Percentiles rank a stretch among this genome's conserved stretches.
These are phyloP conservation scores for Myxozyma geophila DNA, from an alignment of 805 yeast genomes.

Conservation along the genomic window DNA sequence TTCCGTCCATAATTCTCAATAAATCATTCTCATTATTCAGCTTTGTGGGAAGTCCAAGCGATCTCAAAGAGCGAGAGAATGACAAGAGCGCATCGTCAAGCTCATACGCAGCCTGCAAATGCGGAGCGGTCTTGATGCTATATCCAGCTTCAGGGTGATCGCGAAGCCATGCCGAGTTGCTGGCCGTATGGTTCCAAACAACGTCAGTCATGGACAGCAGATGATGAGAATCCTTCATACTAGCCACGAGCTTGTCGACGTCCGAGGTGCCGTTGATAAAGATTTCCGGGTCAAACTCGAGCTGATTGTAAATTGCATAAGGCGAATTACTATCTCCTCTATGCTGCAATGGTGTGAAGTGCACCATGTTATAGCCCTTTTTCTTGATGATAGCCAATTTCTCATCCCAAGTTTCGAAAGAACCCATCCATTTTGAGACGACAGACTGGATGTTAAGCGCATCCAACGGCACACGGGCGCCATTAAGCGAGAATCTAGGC, in stretches of 20 bases:
- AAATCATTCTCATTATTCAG: constrained; percentile 61
- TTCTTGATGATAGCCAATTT: constrained; percentile 63
- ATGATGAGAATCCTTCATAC: constrained; percentile 58
- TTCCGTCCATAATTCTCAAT: constrained; percentile 63
- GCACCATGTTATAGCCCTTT: constrained; percentile 94
- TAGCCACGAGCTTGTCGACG: constrained; percentile 56
- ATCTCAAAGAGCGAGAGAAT: constrained; percentile 62
- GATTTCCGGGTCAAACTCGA: constrained; percentile 67
- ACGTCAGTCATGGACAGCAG: constrained; percentile 86
- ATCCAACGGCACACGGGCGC: constrained; percentile 67
- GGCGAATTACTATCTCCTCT: constrained; percentile 94
- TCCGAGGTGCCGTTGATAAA: constrained; percentile 61
- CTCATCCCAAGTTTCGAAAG: constrained; percentile 64
- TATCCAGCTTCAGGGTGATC: constrained; percentile 92
- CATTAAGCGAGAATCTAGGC: constrained; percentile 67
- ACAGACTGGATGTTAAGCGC: constrained; percentile 82
- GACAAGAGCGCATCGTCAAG: constrained; percentile 71
- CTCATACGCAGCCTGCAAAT: constrained; percentile 80
- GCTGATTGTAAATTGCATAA: constrained; percentile 86
- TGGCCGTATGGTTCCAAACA: constrained; percentile 93
- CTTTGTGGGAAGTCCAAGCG: constrained; percentile 64
- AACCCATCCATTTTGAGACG: constrained; percentile 91
- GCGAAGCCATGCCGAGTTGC: constrained; percentile 82
- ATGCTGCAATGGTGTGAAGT: constrained; percentile 89
- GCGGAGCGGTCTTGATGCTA: constrained; percentile 85